Evolutionary conservation across 345 rosid genomes (phyloP).

Genomic region (Eucalyptus decipiens): DNA sequence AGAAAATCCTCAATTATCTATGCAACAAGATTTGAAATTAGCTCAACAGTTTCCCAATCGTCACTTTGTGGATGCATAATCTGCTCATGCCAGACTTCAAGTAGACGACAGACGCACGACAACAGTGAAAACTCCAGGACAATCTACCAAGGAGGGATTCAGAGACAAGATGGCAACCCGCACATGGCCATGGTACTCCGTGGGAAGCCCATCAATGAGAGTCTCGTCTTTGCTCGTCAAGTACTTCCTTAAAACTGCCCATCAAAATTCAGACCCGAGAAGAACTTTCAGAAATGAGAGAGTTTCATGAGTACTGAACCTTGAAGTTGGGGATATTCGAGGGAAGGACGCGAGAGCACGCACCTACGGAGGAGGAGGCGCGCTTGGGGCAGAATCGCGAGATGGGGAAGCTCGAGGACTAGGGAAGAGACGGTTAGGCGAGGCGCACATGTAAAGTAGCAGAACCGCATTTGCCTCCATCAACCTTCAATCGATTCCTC

Average conservation of each 20-base stretch:
- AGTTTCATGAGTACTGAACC: too few species aligned
- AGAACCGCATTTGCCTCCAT: not conserved
- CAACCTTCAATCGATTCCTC: too few species aligned
- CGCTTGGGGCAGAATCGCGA: accelerated
- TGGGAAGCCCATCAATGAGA: conserved; percentile 79
- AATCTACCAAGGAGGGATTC: not conserved
- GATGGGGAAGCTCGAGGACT: too few species aligned
- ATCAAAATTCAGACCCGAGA: not conserved
- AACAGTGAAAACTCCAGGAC: not conserved
- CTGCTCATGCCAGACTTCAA: not conserved
- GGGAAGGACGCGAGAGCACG: not conserved
- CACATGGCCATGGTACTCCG: conserved; percentile 73
- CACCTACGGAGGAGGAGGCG: too few species aligned
- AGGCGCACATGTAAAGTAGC: not conserved
- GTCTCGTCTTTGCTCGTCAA: conserved; percentile 28
- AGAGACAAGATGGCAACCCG: not conserved
- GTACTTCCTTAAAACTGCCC: conserved; percentile 27
- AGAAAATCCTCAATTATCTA: too few species aligned
- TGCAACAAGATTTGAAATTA: too few species aligned
- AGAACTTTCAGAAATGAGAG: not conserved
- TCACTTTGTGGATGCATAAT: too few species aligned
- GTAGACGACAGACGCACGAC: not conserved
- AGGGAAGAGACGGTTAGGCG: not conserved
- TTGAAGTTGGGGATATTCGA: too few species aligned
- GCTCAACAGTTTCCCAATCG: too few species aligned